Conservation (phyloP, 768 basidiomycete species). For the Auricularia sp. region DNA sequence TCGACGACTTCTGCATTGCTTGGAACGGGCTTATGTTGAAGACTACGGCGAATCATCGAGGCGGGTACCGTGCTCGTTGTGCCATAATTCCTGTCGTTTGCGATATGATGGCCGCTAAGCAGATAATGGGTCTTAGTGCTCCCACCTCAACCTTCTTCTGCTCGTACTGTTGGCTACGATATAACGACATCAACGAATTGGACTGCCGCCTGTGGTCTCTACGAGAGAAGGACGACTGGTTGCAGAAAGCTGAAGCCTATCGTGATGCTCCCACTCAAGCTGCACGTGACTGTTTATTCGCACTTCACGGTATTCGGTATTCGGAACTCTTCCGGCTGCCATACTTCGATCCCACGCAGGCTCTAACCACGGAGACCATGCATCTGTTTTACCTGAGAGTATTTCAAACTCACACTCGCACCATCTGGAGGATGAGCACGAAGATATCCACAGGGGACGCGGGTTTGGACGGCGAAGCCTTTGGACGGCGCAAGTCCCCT, state of each 20-base stretch:
- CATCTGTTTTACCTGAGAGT: not conserved
- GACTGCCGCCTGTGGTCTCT: constrained; percentile 1
- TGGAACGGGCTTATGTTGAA: constrained; percentile 13
- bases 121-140: not conserved
- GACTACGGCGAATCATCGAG: constrained; percentile 7
- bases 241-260: not conserved
- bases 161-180: not conserved
- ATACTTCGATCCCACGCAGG: constrained; percentile 33
- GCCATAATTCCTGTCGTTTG: constrained; percentile 14
- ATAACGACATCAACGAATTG: constrained; percentile 1
- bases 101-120: constrained; percentile 15
- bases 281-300: constrained; percentile 4
- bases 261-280: not conserved
- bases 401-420: not conserved
- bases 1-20: constrained; percentile 16
- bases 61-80: constrained; percentile 7
- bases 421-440: not conserved
- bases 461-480: not conserved
- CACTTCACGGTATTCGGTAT: constrained; percentile 14
- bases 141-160: not conserved
- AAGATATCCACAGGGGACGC: not conserved
- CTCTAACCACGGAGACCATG: constrained; percentile 9
- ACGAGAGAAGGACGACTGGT: not conserved
- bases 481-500: not conserved
- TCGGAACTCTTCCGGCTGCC: constrained; percentile 22